Percentiles rank a stretch among this genome's conserved stretches.
Conservation (phyloP, 352 stramenopile species). For the Phytopythium delawarense region DNA sequence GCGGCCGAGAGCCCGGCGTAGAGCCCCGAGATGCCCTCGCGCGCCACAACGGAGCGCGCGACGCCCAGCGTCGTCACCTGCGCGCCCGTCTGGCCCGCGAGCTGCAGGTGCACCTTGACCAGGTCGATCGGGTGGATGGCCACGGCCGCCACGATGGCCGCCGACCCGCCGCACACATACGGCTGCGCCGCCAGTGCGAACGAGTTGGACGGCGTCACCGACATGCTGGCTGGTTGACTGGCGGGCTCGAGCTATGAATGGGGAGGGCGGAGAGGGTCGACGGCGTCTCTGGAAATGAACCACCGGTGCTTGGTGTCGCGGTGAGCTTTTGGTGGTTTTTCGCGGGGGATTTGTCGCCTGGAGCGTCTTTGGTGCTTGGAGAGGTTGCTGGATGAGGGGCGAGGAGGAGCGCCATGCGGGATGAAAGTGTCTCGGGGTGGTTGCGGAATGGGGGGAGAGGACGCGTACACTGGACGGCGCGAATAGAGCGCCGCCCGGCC, state of each 20-base stretch:
- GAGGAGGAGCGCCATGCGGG: too few relatives aligned
- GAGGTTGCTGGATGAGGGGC: background rate
- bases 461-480: background rate
- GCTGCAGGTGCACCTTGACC: slow-evolving; percentile 89
- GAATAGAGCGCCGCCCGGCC: background rate
- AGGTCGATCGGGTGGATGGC: slow-evolving; percentile 90
- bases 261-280: background rate
- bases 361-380: slow-evolving; percentile 13
- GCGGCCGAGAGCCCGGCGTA: slow-evolving; percentile 83
- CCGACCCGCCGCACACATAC: slow-evolving; percentile 74
- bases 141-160: slow-evolving; percentile 68
- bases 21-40: slow-evolving; percentile 77
- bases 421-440: background rate
- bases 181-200: slow-evolving; percentile 59
- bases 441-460: background rate
- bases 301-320: slow-evolving; percentile 1
- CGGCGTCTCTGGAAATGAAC: slow-evolving; percentile 1
- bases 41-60: slow-evolving; percentile 71
- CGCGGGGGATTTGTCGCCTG: background rate
- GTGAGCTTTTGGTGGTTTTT: slow-evolving; percentile 2
- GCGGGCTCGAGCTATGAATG: background rate
- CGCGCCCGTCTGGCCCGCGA: slow-evolving; percentile 73
- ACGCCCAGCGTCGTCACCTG: slow-evolving; percentile 75
- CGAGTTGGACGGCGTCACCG: slow-evolving; percentile 25
- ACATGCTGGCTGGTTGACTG: slow-evolving; percentile 19